Conservation (phyloP, 2,329 filamentous ascomycete species). For the Aspergillus sp. region DNA sequence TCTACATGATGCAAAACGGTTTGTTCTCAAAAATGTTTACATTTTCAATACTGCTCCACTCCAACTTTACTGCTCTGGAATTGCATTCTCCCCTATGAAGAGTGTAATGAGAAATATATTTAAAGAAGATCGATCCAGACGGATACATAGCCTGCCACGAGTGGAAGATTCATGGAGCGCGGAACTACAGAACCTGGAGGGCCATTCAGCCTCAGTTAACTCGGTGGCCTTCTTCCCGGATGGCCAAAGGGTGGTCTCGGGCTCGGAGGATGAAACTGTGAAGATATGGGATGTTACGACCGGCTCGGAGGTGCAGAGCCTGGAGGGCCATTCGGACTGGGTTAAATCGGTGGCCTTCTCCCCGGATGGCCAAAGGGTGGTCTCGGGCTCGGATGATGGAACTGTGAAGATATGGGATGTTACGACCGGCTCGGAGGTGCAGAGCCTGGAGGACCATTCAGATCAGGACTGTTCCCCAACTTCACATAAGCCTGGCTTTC, state of each 20-base stretch:
- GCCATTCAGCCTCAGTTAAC: not conserved
- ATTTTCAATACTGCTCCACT: conserved; percentile 19
- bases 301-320: not conserved
- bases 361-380: too few species aligned
- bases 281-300: not conserved
- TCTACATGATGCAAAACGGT: conserved; percentile 22
- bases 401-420: not conserved
- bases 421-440: not conserved
- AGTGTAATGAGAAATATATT: not conserved
- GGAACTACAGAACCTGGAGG: not conserved
- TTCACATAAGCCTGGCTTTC: conserved; percentile 1
- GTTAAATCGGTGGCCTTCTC: too few species aligned
- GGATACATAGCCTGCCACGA: not conserved
- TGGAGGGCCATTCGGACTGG: not conserved
- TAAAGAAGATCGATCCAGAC: not conserved
- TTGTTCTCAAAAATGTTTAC: conserved; percentile 18
- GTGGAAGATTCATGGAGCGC: not conserved
- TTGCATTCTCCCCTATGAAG: not conserved
- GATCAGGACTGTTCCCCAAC: not conserved
- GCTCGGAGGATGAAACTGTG: not conserved
- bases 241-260: not conserved
- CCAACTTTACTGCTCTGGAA: not conserved
- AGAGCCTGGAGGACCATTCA: not conserved
- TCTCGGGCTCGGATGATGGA: not conserved
- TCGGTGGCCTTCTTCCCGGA: not conserved